These are phyloP conservation scores for Nyctanthes arbortristis DNA, from an alignment of 257 asterid genomes.

Conservation along the genomic window DNA sequence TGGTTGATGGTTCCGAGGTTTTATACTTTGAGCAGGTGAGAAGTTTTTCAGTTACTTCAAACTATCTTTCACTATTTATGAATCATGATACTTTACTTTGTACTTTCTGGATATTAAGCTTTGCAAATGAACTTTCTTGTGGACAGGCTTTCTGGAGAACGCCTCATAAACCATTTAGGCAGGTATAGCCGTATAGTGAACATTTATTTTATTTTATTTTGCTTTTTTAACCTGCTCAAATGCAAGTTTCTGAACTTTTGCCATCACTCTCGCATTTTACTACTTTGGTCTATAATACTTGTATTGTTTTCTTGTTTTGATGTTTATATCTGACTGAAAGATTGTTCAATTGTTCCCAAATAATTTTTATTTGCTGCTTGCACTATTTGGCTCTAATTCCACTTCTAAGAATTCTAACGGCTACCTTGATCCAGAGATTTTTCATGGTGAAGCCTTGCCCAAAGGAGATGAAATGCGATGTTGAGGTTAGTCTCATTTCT, in stretches of 20 bases:
- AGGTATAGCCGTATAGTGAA: slow-evolving; percentile 45
- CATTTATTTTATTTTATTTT: too few species aligned
- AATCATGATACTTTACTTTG: background rate
- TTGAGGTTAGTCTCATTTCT: slow-evolving; percentile 65
- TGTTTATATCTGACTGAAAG: slow-evolving; percentile 17
- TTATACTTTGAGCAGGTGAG: slow-evolving; percentile 87
- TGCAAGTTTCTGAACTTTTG: slow-evolving; percentile 1
- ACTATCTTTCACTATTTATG: slow-evolving; percentile 2
- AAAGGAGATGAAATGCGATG: slow-evolving; percentile 97
- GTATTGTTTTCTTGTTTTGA: background rate
- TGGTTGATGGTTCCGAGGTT: slow-evolving; percentile 98
- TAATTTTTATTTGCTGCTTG: background rate
- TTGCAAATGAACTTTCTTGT: slow-evolving; percentile 18
- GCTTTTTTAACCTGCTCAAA: too few species aligned
- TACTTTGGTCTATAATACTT: slow-evolving; percentile 9
- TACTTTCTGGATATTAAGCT: slow-evolving; percentile 7
- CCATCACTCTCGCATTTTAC: slow-evolving; percentile 5
- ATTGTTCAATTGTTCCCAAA: background rate
- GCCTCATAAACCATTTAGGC: slow-evolving; percentile 91
- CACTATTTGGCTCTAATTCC: slow-evolving; percentile 12
- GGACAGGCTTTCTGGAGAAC: slow-evolving; percentile 97
- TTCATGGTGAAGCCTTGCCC: slow-evolving; percentile 95
- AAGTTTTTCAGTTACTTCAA: slow-evolving; percentile 19
- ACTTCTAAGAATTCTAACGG: slow-evolving; percentile 29
- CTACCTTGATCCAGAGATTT: slow-evolving; percentile 74